phyloP scores from a whole-genome alignment of 352 stramenopile species.

The Pythium sukuiense region DNA sequence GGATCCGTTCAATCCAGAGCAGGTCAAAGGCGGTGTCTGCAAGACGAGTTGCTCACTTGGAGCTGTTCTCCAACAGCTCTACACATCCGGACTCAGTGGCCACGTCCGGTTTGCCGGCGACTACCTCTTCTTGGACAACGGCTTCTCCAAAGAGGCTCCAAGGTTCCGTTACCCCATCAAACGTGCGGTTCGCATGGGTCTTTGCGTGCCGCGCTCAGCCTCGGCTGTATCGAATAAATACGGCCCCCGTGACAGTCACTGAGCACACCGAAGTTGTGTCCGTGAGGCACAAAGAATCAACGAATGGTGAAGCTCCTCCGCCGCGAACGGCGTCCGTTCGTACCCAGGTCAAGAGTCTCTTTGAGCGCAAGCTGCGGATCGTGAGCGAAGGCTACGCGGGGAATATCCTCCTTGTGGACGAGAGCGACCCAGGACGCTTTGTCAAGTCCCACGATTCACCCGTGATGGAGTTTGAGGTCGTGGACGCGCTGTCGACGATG shows the following conservation, averaged over 20 bases:
- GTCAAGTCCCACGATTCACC: not conserved
- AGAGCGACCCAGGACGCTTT: slow-evolving; percentile 6
- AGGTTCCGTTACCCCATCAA: slow-evolving; percentile 6
- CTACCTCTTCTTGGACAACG: slow-evolving; percentile 35
- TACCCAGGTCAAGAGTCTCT: slow-evolving; percentile 11
- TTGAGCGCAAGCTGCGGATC: slow-evolving; percentile 11
- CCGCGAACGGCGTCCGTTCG: no score
- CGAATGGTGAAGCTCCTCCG: no score
- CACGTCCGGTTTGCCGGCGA: slow-evolving; percentile 35
- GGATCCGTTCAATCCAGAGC: slow-evolving; percentile 30
- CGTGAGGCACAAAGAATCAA: not conserved
- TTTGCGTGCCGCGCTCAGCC: not conserved
- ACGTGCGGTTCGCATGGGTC: slow-evolving; percentile 3
- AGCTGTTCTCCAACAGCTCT: slow-evolving; percentile 39
- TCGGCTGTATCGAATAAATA: slow-evolving; percentile 1
- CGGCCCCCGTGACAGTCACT: not conserved
- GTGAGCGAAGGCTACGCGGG: slow-evolving; percentile 6
- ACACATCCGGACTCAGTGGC: slow-evolving; percentile 38
- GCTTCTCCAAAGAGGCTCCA: slow-evolving; percentile 13
- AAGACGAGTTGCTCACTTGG: slow-evolving; percentile 37
- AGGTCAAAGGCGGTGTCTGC: slow-evolving; percentile 29
- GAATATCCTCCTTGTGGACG: slow-evolving; percentile 6
- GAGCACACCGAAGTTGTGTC: not conserved
- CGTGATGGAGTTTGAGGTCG: not conserved
- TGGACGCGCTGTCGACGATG: not conserved